Evolutionary conservation across 202 grass and related monocot genomes (phyloP), one percentile per base, ranked within the genome.

Genomic region (Panicum hallii): DNA sequence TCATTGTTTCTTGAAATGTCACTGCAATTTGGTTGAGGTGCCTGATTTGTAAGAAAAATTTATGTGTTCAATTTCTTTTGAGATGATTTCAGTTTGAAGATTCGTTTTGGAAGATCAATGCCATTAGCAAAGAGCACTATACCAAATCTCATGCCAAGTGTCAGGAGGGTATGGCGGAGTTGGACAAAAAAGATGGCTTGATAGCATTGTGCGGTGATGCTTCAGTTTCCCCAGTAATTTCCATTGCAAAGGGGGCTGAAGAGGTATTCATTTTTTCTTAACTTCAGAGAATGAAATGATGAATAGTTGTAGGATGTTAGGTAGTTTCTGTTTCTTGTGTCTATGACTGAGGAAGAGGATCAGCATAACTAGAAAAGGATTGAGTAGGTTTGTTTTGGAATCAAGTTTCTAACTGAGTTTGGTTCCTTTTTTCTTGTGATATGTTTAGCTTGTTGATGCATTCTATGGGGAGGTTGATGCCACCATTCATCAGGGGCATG

Each of bases 401-500:
- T 34, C 48, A 79, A 74, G 28, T 60, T 61, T 67, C 30, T 80
- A 70, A 70, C 50, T 55, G 43, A 83, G 10, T 85, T 45, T 83
- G 20, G 70, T 84, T 76, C 41, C 13, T 42, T 78, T 74, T 70
- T 46, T 62, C 19, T 87, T 76, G 22, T 34, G 89, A 80, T 16
- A 68, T 83, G 53, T 57, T 70, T 69, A 94, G 78, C 78, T 88
- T 23, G 82, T 83, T 36, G 79, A 88, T 73, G 82, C 81, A 80
- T 72, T 86, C 78, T 48, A 77, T 74, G 77, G 67, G 72, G 83
- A 84, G 67, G 78, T 80, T 79, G 82, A 90, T 80, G 67, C 82
- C 30, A 15, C 82, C 20, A 88, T 92, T 46, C 61, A 50, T 12
- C 47, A 74, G 73, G 84, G 83, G 63, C 67, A 80, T 50, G 45